These are phyloP conservation scores for Aspergillus neoniger DNA, from an alignment of 2,329 filamentous ascomycete genomes.

Conservation along the genomic window DNA sequence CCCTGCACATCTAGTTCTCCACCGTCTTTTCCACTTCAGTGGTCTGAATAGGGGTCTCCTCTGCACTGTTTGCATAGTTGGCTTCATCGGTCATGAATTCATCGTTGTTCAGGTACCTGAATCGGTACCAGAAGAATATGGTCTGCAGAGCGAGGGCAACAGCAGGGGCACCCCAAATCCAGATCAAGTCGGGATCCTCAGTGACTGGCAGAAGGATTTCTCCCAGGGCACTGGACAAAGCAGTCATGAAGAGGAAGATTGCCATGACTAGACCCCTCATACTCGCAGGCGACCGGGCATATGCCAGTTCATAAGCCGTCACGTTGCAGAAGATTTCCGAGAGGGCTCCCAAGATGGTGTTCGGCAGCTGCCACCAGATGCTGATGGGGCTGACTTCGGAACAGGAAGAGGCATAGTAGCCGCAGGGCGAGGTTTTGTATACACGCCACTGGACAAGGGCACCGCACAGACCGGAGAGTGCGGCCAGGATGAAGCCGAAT, in stretches of 20 bases:
- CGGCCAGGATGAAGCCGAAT: conserved; percentile 54
- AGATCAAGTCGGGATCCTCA: conserved; percentile 51
- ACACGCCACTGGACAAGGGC: conserved; percentile 48
- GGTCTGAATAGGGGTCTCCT: background rate
- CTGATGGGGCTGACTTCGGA: conserved; percentile 42
- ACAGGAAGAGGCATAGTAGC: conserved; percentile 43
- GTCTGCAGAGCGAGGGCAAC: conserved; percentile 53
- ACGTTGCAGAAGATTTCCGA: conserved; percentile 48
- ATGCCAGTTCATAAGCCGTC: conserved; percentile 50
- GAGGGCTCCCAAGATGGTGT: conserved; percentile 39
- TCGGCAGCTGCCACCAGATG: conserved; percentile 49
- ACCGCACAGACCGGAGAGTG: conserved; percentile 43
- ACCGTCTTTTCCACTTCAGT: background rate
- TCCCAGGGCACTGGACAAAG: conserved; percentile 42
- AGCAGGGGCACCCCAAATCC: conserved; percentile 52
- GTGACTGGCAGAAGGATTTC: conserved; percentile 49
- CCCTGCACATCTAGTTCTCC: background rate
- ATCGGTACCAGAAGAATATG: conserved; percentile 51
- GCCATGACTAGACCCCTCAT: conserved; percentile 49
- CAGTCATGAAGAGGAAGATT: conserved; percentile 45
- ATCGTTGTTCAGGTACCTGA: conserved; percentile 52
- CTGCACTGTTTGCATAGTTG: background rate
- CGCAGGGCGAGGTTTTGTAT: conserved; percentile 51
- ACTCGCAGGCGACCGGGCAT: conserved; percentile 44
- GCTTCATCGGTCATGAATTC: conserved; percentile 43